Base-by-base conservation (phyloP, 2,329 filamentous ascomycete species). In the Thielaviopsis euricoi region DNA sequence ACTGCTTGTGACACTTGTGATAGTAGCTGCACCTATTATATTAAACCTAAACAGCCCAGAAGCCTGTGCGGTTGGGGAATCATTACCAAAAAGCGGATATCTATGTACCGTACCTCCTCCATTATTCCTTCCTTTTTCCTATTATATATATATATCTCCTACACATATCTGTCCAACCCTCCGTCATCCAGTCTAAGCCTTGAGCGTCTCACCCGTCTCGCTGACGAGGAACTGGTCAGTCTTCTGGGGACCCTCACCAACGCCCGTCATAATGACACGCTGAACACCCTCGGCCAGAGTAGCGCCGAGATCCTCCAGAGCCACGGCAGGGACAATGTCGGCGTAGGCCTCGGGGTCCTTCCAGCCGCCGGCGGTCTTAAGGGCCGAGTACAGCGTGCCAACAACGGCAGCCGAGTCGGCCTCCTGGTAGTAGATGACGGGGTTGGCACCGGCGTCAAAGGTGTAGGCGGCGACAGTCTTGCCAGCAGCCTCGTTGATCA, bases 391-490 rank as follows among this genome's bases (percentile, higher is more conserved):
- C 71, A 98, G 86, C 0, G 83, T 80, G 9, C 89, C 90, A 0
- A 89, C 81, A 3, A 97, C 84, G 2, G 78, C 71, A 49, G 78
- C 77, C 62, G 83, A 78, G 64, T 95, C 80, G 74, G 90, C 78
- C 67, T 90, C 86, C 48, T 90, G 79, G 68, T 95, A 97, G 76
- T 98, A 98, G 55, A 98, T 82, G 55, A 98, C 94, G 48, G 89
- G 89, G 72, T 98, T 98, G 57, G 93, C 93, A 56, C 93, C 93
- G 0, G 93, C 93, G 68, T 98, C 93, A 66, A 97, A 98, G 0
- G 93, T 98, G 71, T 98, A 98, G 3, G 93, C 93, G 3, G 88
- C 89, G 19, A 97, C 79, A 0, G 80, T 83, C 72, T 82, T 85
- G 57, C 88, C 89, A 4, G 86, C 88, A 23, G 79, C 78, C 57